These are phyloP conservation scores for Curvularia spicifera DNA, from an alignment of 2,329 filamentous ascomycete genomes.

Conservation along the genomic window DNA sequence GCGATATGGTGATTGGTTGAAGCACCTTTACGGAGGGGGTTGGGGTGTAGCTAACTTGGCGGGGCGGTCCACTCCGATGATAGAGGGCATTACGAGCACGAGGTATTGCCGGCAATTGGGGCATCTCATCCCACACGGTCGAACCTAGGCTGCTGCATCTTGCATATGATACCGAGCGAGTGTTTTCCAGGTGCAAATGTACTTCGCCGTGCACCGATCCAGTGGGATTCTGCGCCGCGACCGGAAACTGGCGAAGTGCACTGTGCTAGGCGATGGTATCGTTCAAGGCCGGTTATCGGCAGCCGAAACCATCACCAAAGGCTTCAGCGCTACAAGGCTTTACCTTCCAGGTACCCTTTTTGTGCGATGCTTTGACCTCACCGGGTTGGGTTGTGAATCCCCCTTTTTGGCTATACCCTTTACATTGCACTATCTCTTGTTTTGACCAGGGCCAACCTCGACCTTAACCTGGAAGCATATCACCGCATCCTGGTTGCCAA, in stretches of 20 bases:
- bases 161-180: slow-evolving; percentile 14
- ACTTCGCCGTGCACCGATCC: slow-evolving; percentile 40
- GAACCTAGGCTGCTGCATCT: slow-evolving; percentile 8
- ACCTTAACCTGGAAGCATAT: background rate
- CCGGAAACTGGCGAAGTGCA: background rate
- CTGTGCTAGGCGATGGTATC: background rate
- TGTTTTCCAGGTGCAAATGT: slow-evolving; percentile 10
- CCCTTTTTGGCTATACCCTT: background rate
- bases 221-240: slow-evolving; percentile 17
- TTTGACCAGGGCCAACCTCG: background rate
- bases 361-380: background rate
- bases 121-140: slow-evolving; percentile 28
- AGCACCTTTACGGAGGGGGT: slow-evolving; percentile 1
- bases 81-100: slow-evolving; percentile 11
- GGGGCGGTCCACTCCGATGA: slow-evolving; percentile 41
- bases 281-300: slow-evolving; percentile 6
- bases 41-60: slow-evolving; percentile 28
- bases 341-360: background rate
- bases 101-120: slow-evolving; percentile 8
- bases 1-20: slow-evolving; percentile 34
- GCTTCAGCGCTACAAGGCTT: background rate
- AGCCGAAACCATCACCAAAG: background rate
- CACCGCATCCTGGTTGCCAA: background rate
- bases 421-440: background rate
- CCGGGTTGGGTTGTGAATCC: too few relatives aligned